Base-by-base conservation (phyloP, 208 protist species). In the Trypanosoma avium region DNA sequence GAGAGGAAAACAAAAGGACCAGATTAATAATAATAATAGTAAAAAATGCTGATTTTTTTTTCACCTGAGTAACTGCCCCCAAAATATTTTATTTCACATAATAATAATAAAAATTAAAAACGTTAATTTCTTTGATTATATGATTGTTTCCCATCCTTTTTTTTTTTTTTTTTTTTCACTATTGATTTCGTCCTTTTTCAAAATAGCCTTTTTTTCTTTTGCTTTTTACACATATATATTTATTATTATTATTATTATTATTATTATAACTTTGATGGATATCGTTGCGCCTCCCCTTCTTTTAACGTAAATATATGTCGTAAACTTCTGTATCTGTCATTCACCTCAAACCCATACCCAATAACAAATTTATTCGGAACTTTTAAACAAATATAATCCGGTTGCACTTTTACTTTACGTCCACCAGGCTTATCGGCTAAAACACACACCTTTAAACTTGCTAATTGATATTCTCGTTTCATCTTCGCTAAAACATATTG, bases 311-410 rank as follows among this genome's bases (percentile, higher is more conserved):
- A 89, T 27, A 96, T 79, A 72, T 95, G 84, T 7, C 88, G 78
- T 26, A 94, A 70, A 54, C 81, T 71, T 30, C 93, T 70, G 50
- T 93, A 96, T 9, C 84, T 73, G 45, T 96, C 90, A 60, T 94
- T 93, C 45, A 94, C 90, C 70, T 97, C 93, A 60, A 97, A 92
- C 19, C 93, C 93, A 66, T 97, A 97, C 49, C 93, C 93, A 50
- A 97, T 72, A 29, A 97, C 90, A 64, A 92, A 97, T 58, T 81
- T 45, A 47, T 95, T 84, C 2, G 89, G 86, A 17, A 70, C 84
- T 0, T 30, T 49, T 26, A 95, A 38, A 55, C 87, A 91, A n/a
- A 48, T 58, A 56, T 85, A 92, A 40, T 95, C 84, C 29, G 77
- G 67, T 30, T 73, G 45, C 35, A 88, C 78, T 15, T 19, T 47